Evolutionary conservation across 148 eudicot species (phyloP).

Genomic region (Tetragonia tetragonoides): DNA sequence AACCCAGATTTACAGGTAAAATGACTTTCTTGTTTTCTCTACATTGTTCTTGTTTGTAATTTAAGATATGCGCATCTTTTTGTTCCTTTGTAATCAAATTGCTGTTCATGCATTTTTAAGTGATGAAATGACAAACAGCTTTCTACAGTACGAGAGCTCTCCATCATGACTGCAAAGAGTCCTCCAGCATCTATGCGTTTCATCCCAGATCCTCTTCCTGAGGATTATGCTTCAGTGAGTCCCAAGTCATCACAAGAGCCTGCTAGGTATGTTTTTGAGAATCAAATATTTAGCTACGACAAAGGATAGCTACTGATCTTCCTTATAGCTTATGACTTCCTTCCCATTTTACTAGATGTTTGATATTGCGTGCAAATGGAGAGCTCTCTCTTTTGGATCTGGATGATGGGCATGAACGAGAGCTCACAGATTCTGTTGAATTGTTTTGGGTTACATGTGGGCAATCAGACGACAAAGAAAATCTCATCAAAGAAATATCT

Average conservation of each 20-base stretch:
- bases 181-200: slow-evolving; percentile 94
- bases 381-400: slow-evolving; percentile 83
- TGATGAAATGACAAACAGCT: slow-evolving; percentile 99
- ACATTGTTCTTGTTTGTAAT: background rate
- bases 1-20: slow-evolving; percentile 79
- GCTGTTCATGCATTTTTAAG: slow-evolving; percentile 80
- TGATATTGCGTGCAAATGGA: slow-evolving; percentile 83
- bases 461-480: slow-evolving; percentile 71
- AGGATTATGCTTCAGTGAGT: slow-evolving; percentile 37
- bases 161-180: slow-evolving; percentile 98
- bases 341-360: slow-evolving; percentile 50
- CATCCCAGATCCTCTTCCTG: slow-evolving; percentile 80
- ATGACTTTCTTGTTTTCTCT: slow-evolving; percentile 10
- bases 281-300: background rate
- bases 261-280: slow-evolving; percentile 49
- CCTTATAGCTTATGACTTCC: slow-evolving; percentile 18
- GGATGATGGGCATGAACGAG: slow-evolving; percentile 91
- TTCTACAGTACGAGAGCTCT: slow-evolving; percentile 99
- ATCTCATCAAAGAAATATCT: slow-evolving; percentile 93
- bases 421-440: slow-evolving; percentile 92
- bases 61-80: slow-evolving; percentile 10
- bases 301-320: background rate
- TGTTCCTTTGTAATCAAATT: slow-evolving; percentile 23
- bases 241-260: slow-evolving; percentile 59
- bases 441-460: slow-evolving; percentile 99